A percentile compares a stretch with the other conserved stretches of the same genome.
Conservation (phyloP, 129 eudicot genomes). For the Scalesia atractyloides region DNA sequence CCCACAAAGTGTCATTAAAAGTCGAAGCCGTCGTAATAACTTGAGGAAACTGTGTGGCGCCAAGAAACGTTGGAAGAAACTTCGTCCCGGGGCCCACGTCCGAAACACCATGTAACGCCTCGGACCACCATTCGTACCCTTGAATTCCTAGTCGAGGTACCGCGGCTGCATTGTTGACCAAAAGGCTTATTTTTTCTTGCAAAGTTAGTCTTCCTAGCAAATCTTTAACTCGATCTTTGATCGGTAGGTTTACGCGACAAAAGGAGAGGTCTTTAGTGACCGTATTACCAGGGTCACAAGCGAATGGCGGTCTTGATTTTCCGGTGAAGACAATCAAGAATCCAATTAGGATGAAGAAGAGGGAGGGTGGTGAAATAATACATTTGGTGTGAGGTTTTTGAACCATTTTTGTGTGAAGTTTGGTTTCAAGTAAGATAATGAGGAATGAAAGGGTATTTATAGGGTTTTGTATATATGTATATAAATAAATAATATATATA, state of each 20-base stretch:
- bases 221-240: slow-evolving; percentile 60
- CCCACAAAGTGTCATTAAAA: slow-evolving; percentile 83
- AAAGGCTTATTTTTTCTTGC: slow-evolving; percentile 62
- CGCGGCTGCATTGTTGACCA: slow-evolving; percentile 82
- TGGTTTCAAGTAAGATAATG: slow-evolving; percentile 33
- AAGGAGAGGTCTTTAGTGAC: slow-evolving; percentile 53
- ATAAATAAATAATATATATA: no score
- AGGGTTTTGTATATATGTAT: slow-evolving; percentile 10
- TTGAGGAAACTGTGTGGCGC: slow-evolving; percentile 96
- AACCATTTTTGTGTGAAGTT: slow-evolving; percentile 36
- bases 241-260: slow-evolving; percentile 54
- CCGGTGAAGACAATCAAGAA: slow-evolving; percentile 22
- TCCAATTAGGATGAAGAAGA: slow-evolving; percentile 22
- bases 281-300: slow-evolving; percentile 70
- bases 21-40: slow-evolving; percentile 86
- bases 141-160: slow-evolving; percentile 72
- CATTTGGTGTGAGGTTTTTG: slow-evolving; percentile 26
- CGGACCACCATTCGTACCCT: slow-evolving; percentile 99
- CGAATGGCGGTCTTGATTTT: slow-evolving; percentile 67
- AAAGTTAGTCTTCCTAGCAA: slow-evolving; percentile 70
- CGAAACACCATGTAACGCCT: slow-evolving; percentile 96
- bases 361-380: slow-evolving; percentile 32
- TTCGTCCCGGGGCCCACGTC: slow-evolving; percentile 82
- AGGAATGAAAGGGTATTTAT: slow-evolving; percentile 34
- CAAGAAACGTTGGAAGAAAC: slow-evolving; percentile 66